phyloP scores from a whole-genome alignment of 345 rosid species.

The Rhodamnia argentea region DNA sequence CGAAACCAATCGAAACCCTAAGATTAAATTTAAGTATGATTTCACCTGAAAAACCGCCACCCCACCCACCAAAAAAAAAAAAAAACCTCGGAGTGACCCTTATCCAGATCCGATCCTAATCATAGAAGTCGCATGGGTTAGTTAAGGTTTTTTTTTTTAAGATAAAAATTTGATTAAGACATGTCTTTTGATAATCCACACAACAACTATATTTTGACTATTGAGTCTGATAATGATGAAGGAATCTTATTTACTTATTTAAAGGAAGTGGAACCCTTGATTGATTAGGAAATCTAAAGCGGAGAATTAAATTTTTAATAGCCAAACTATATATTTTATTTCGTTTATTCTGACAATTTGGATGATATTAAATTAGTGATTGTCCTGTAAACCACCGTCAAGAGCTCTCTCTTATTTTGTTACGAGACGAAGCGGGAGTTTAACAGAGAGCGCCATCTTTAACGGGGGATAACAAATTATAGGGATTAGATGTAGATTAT shows the following conservation, averaged over 20 bases:
- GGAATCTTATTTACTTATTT: neutral
- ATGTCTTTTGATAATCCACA: neutral
- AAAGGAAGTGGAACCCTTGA: neutral
- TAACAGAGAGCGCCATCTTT: neutral
- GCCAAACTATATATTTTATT: neutral
- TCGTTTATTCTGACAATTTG: neutral
- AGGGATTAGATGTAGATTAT: neutral
- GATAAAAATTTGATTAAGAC: neutral
- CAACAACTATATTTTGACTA: neutral
- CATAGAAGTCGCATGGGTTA: neutral
- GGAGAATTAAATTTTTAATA: neutral
- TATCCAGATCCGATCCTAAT: neutral
- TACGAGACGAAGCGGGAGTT: neutral
- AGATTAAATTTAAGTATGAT: neutral
- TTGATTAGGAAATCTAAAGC: neutral
- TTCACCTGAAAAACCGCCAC: neutral
- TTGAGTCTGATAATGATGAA: neutral
- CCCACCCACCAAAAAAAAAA: too few relatives aligned
- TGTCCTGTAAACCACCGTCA: neutral
- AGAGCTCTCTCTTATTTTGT: neutral
- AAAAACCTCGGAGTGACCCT: too few relatives aligned
- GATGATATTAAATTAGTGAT: neutral
- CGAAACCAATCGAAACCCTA: neutral
- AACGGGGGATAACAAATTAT: neutral
- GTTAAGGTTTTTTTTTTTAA: neutral